Evolutionary conservation across 1,139 yeast genomes (phyloP), one percentile per base, ranked within the genome.

Genomic region (Meyerozyma smithsonii): DNA sequence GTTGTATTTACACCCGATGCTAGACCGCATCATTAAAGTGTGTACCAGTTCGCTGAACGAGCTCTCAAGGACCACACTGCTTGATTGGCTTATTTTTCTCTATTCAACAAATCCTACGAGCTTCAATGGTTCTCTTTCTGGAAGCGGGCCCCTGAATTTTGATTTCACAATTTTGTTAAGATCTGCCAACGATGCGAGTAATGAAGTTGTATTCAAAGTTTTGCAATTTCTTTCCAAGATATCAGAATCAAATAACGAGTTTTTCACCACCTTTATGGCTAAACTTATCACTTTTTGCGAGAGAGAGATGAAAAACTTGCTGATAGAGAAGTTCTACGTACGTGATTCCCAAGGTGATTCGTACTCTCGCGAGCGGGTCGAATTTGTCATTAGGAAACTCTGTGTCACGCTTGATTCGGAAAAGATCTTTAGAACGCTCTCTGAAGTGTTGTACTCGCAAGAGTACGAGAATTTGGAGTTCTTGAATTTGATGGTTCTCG

Each of bases 71-170:
- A 74, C 89, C 15, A 89, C 95, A 0, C 85, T 95, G 15, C 66
- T 94, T 36, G 96, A 90, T 49, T 94, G 98, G 98, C 69, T 94
- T 28, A 81, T 83, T 19, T 80, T 88, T 72, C 69, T 94, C 36
- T 94, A 90, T 54, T 74, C 80, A 25, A 81, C 81, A 49, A 84
- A 84, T 34, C 87, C 94, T 0, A 64, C 74, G 20, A 72, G 77
- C 51, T 77, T 79, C 52, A 35, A 20, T 24, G 4, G 44, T 34
- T 20, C 34, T 2, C 33, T 48, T 3, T 52, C 49, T 4, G 47
- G 76, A 44, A 85, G 79, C 41, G 76, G 45, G 12, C 45, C 38
- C 18, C 37, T 38, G 39, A 39, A 33, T 16, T 61, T 70, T 44
- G 85, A 90, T 35, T 81, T 89, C 49, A 81, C 87, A 3, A 87